Conservation (phyloP, 1,284 basidiomycete species). For the Ceratobasidium sp. region DNA sequence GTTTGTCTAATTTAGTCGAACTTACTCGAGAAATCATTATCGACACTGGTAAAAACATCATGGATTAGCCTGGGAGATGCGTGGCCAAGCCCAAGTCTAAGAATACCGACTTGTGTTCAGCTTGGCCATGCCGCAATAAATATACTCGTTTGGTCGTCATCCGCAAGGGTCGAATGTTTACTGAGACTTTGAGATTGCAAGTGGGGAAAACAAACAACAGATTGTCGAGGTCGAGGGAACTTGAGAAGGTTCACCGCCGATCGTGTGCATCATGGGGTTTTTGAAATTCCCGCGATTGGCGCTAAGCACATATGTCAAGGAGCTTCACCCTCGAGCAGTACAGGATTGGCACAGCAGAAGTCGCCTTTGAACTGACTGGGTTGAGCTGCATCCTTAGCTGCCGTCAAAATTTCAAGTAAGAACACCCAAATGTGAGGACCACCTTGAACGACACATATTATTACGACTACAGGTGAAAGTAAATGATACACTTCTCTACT, state of each 20-base stretch:
- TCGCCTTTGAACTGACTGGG: too few species aligned
- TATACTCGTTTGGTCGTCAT: slow-evolving; percentile 26
- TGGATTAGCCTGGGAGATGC: neutral
- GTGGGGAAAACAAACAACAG: neutral
- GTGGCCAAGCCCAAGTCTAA: neutral
- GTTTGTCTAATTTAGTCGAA: too few species aligned
- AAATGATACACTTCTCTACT: neutral
- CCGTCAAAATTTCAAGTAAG: too few species aligned
- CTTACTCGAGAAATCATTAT: slow-evolving; percentile 17
- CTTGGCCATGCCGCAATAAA: slow-evolving; percentile 35
- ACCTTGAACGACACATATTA: neutral
- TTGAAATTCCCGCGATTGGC: neutral
- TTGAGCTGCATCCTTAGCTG: too few species aligned
- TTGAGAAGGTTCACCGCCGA: neutral
- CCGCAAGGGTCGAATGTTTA: neutral
- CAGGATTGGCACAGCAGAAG: neutral
- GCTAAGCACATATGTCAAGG: neutral
- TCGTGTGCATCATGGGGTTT: neutral
- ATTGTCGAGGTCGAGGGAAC: slow-evolving; percentile 7
- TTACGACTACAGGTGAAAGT: neutral
- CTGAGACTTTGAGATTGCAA: neutral
- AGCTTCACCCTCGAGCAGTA: neutral
- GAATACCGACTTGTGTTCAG: slow-evolving; percentile 34
- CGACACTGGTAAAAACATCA: slow-evolving; percentile 1
- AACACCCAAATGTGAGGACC: neutral